Base-by-base conservation (phyloP, 2,329 filamentous ascomycete species). In the Epichloe coenophiala region DNA sequence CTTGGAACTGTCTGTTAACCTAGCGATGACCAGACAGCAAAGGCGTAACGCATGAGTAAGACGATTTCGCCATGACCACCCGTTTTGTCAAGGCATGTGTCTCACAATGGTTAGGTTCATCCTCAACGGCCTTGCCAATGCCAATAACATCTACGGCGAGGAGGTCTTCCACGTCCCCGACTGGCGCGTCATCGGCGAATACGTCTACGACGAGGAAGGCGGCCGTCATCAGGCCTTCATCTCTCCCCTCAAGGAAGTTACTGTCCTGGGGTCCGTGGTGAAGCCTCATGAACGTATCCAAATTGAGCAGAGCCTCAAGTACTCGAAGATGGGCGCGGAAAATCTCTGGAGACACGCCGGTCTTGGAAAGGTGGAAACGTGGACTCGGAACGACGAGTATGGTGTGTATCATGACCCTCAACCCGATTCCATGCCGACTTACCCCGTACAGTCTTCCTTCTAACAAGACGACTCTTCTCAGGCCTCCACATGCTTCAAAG, bases 281-380 rank as follows among this genome's bases (percentile, higher is more conserved):
- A 73, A 71, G 55, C 77, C 84, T 51, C 84, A 87, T 40, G 90
- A 96, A 64, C 82, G 78, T 48, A 72, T 97, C 47, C 76, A 86
- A 50, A 84, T 97, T 51, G 93, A 97, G 63, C 85, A 95, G 66
- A 94, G 90, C 64, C 80, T 88, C 67, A 98, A 98, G 68, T 97
- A 88, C 65, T 83, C 81, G 21, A 62, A 70, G 4, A 68, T 74
- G 31, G 84, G 88, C 56, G 76, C 80, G 19, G 66, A 75, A 41
- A 67, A 75, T 47, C 74, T 97, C 37, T 97, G 87, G 85, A 76
- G 77, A 47, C 67, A 71, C n/a, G 80, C 88, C 27, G 81, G 82
- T 8, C 72, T 96, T 58, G 71, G 75, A 35, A 79, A 88, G 62
- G 74, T 75, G 53, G 70, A 71, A 35, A 73, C 73, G 51, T 95